Evolutionary conservation across 2,329 filamentous ascomycete species (phyloP).

Genomic region (Ophiocordyceps polyrhachis-furcata): DNA sequence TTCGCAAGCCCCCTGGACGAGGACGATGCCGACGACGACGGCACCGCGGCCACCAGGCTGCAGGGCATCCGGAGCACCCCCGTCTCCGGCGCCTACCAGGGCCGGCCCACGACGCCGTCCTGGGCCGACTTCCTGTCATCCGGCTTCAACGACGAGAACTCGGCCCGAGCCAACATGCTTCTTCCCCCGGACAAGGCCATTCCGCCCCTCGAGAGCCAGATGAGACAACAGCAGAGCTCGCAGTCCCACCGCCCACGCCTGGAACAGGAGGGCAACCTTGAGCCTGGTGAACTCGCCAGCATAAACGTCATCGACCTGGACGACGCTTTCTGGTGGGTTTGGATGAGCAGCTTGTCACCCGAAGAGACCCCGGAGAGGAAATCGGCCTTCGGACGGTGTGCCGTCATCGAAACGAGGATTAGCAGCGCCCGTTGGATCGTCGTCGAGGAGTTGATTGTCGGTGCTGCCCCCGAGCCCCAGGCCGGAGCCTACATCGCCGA

Average conservation of each 20-base stretch:
- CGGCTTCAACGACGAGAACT: conserved; percentile 67
- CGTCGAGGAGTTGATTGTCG: conserved; percentile 91
- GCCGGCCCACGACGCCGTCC: conserved; percentile 80
- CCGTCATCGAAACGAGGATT: conserved; percentile 77
- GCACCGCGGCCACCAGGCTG: conserved; percentile 19
- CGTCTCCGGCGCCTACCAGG: conserved; percentile 48
- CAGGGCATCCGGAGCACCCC: conserved; percentile 44
- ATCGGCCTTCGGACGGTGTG: conserved; percentile 83
- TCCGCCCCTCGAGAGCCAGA: conserved; percentile 58
- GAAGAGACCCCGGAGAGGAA: conserved; percentile 79
- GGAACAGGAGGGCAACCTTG: conserved; percentile 49
- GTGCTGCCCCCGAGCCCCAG: conserved; percentile 68
- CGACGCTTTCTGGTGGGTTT: conserved; percentile 98
- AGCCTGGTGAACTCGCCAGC: conserved; percentile 87
- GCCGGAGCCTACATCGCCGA: conserved; percentile 81
- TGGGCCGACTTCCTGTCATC: conserved; percentile 97
- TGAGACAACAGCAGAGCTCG: conserved; percentile 65
- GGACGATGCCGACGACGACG: conserved; percentile 45
- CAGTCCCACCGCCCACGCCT: conserved; percentile 63
- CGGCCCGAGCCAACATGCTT: conserved; percentile 47
- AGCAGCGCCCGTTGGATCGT: conserved; percentile 73
- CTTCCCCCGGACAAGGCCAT: conserved; percentile 85
- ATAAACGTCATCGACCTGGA: conserved; percentile 75
- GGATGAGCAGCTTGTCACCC: conserved; percentile 88
- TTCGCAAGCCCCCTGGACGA: conserved; percentile 64